Base-by-base conservation (phyloP, 148 eudicot genomes). In the Pouteria glomerata region DNA sequence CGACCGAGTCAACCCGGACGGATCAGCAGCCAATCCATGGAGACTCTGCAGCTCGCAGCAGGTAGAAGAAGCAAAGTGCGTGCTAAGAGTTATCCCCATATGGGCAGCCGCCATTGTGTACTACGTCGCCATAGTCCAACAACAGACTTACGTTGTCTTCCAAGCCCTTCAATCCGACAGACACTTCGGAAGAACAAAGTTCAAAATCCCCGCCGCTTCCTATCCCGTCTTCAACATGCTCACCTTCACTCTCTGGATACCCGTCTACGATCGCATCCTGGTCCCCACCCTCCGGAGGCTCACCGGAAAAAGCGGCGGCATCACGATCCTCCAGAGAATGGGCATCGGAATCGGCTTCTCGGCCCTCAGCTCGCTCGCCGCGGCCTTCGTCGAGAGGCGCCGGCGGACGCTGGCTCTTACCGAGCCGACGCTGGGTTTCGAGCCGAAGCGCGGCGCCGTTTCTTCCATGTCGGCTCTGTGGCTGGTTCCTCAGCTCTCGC, bases 121-220 rank as follows among this genome's bases (percentile, higher is more conserved):
- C 77, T 79, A 70, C 34, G 74, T 86, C 16, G 76, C 85, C 0
- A 39, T 83, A 68, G 73, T 73, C 58, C 87, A 78, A 73, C 76
- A 76, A 79, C 78, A 81, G 61, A 84, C 83, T 15, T 86, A 76
- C 44, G 81, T 75, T 2, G 83, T 85, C 60, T 83, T 90, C 68
- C 96, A 91, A 80, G 94, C 95, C 42, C 80, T 89, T 30, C 97
- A 92, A 72, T 81, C 86, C 6, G 65, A 92, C 57, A 74, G 97
- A 31, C 80, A 51, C 44, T 52, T 92, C 1, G 84, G 85, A 3
- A 73, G 57, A 18, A 48, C 68, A 31, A 67, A 55, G 2, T 89
- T 89, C 73, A 34, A 83, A 62, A 78, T 92, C 45, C 97, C 97
- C 0, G 93, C 97, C 0, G 88, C 93, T 4, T 81, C 91, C 16